Base-by-base conservation (phyloP, 2,329 filamentous ascomycete species). In the Curvularia verruculosa region DNA sequence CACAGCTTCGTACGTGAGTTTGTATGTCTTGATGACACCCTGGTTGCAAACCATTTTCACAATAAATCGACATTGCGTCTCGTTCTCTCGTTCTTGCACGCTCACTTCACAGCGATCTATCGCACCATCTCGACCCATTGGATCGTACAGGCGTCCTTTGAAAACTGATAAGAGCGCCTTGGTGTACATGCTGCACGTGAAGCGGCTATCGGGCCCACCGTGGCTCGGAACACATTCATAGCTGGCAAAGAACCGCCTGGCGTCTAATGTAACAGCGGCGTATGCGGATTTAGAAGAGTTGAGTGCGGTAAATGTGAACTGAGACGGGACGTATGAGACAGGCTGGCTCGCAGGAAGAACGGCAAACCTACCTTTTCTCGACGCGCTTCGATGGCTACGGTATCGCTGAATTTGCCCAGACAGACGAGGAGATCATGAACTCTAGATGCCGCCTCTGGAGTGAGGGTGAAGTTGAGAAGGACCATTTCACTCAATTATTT, bases 221-320 rank as follows among this genome's bases (percentile, higher is more conserved):
- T 59, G 71, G 31, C 59, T 68, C 12, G 75, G 66, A 24, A 85
- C 82, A 66, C 87, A 94, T 50, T 85, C 83, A 75, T 92, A 94
- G 34, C 83, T 84, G 6, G 87, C 84, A 77, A 92, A 92, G 79
- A 93, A 93, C 37, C 85, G 83, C 63, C 80, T 84, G 39, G 85
- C 83, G 41, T 88, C 81, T 51, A 93, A 86, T 7, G 84, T 84
- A 67, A 92, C 88, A 56, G 88, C 89, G 24, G 88, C 87, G 73
- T 93, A 93, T 18, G 89, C 89, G 3, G 90, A 91, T 70, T 91
- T 91, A 54, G 90, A 91, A n/a, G 85, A 84, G 73, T 94, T 94
- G 61, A 94, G 80, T 13, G 90, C 87, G 13, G 89, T 91, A 52
- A 94, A 81, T 4, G 88, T 82, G 62, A 94, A 83, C 90, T 74